A percentile compares a stretch with the other conserved stretches of the same genome.
Evolutionary conservation across 2,329 filamentous ascomycete species (phyloP).

Genomic region (Fusarium compactum): DNA sequence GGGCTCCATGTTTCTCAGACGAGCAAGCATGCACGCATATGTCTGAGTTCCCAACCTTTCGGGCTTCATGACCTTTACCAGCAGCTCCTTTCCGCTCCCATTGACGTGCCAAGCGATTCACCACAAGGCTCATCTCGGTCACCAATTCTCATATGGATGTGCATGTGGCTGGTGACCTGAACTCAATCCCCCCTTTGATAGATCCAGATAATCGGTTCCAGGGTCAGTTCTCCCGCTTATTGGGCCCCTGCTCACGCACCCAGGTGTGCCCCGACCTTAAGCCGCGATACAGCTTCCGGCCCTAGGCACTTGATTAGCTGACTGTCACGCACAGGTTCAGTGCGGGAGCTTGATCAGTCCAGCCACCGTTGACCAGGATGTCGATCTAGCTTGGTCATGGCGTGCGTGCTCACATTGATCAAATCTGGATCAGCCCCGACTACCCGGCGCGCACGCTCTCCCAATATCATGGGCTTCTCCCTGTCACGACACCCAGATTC

Average conservation of each 20-base stretch:
- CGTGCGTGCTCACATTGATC: constrained; percentile 43
- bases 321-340: constrained; percentile 24
- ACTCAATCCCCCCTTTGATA: constrained; percentile 38
- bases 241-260: constrained; percentile 30
- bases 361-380: constrained; percentile 44
- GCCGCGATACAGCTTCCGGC: constrained; percentile 29
- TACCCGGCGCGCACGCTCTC: constrained; percentile 37
- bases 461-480: constrained; percentile 40
- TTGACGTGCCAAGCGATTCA: constrained; percentile 28
- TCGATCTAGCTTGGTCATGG: constrained; percentile 43
- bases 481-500: constrained; percentile 39
- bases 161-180: constrained; percentile 21
- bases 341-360: constrained; percentile 36
- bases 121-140: constrained; percentile 44
- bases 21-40: constrained; percentile 27
- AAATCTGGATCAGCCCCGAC: constrained; percentile 41
- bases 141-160: constrained; percentile 35
- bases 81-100: constrained; percentile 33
- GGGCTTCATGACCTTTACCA: constrained; percentile 34
- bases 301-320: constrained; percentile 24
- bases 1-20: constrained; percentile 21
- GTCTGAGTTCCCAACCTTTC: constrained; percentile 24
- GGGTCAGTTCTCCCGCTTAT: constrained; percentile 39
- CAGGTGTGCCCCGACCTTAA: constrained; percentile 30
- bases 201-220: constrained; percentile 43